phyloP scores from a whole-genome alignment of 148 eudicot genomes.

The Polygonum aviculare region DNA sequence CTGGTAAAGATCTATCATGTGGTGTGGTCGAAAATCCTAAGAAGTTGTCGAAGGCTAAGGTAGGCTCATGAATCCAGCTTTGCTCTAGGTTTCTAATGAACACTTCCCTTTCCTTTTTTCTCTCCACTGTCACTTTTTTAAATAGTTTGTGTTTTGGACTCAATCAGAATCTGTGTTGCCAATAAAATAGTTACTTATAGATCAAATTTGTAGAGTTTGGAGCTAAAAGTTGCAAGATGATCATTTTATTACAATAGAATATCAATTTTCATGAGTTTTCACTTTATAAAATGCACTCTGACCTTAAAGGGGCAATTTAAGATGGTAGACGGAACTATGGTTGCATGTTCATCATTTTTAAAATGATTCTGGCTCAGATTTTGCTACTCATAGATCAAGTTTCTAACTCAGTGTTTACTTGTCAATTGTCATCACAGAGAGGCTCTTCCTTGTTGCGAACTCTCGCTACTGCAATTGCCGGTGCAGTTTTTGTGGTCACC shows the following conservation, averaged over 20 bases:
- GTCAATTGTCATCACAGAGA: constrained; percentile 35
- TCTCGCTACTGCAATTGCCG: constrained; percentile 35
- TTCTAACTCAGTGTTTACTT: neutral
- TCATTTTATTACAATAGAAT: neutral
- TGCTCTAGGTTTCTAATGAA: neutral
- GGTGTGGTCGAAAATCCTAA: constrained; percentile 33
- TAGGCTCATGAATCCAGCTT: constrained; percentile 15
- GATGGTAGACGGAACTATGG: neutral
- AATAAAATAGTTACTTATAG: neutral
- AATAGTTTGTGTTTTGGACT: neutral
- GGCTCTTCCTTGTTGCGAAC: constrained; percentile 39
- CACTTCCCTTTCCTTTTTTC: neutral
- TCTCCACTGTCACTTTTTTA: neutral
- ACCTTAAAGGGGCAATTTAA: neutral
- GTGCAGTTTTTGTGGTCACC: constrained; percentile 48
- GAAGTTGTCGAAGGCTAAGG: constrained; percentile 47
- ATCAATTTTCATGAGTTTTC: neutral
- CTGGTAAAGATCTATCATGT: constrained; percentile 49
- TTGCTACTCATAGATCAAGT: neutral
- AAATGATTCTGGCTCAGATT: neutral
- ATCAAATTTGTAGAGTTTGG: neutral
- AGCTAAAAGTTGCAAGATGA: neutral
- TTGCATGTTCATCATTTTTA: neutral
- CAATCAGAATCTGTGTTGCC: neutral
- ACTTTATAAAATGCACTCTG: neutral